phyloP scores from a whole-genome alignment of 352 stramenopile species.

The Pythium brachiatum region DNA sequence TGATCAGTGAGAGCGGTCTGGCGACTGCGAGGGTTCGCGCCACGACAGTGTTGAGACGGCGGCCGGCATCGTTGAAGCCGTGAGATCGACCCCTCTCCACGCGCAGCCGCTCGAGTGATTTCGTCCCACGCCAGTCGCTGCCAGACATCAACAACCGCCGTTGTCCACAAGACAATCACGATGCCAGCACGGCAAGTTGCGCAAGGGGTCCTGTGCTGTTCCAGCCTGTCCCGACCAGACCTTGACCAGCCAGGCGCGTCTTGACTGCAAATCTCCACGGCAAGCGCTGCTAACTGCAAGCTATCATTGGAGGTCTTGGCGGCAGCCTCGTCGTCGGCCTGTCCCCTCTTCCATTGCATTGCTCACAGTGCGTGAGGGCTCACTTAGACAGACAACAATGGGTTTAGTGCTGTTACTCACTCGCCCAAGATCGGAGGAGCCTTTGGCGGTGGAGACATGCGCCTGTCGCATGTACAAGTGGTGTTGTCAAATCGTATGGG shows the following conservation, averaged over 20 bases:
- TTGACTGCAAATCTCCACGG: neutral
- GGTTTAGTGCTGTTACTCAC: neutral
- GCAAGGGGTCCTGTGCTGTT: neutral
- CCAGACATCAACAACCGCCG: neutral
- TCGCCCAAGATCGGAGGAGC: constrained; percentile 1
- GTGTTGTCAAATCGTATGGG: constrained; percentile 1
- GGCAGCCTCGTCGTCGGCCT: neutral
- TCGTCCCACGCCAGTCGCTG: neutral
- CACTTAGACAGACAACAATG: neutral
- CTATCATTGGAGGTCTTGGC: no score
- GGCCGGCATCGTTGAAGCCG: neutral
- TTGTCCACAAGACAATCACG: no score
- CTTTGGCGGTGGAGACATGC: neutral
- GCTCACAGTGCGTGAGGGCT: neutral
- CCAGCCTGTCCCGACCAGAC: neutral
- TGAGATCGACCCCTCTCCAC: neutral
- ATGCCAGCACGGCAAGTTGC: neutral
- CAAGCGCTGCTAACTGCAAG: neutral
- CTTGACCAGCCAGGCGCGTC: neutral
- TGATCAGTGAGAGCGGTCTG: neutral
- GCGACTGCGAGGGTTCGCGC: neutral
- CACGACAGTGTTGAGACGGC: neutral
- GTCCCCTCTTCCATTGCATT: neutral
- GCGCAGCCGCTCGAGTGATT: neutral
- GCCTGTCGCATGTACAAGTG: constrained; percentile 3